These are phyloP conservation scores for Phlebiopsis gigantea DNA, from an alignment of 768 basidiomycete genomes.

Conservation along the genomic window DNA sequence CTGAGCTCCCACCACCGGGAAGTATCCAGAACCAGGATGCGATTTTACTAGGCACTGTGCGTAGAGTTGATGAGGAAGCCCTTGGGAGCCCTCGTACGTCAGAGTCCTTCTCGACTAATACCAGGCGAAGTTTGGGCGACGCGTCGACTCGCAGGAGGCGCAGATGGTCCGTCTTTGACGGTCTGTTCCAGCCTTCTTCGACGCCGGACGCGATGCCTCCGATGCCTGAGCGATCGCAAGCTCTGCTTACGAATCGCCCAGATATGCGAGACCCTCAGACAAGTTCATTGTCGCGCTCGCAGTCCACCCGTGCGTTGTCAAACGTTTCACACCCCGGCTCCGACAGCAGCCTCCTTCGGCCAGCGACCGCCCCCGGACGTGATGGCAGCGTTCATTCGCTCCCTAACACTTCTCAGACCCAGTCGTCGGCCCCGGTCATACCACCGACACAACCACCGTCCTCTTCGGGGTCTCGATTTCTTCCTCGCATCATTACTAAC, in stretches of 20 bases:
- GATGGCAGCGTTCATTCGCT: not conserved
- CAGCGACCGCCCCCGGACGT: slow-evolving; percentile 30
- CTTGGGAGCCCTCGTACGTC: slow-evolving; percentile 43
- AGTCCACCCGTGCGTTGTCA: slow-evolving; percentile 15
- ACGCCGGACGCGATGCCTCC: slow-evolving; percentile 19
- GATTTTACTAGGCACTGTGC: slow-evolving; percentile 45
- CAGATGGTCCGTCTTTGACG: slow-evolving; percentile 69
- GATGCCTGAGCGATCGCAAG: slow-evolving; percentile 11
- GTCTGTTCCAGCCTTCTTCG: slow-evolving; percentile 30
- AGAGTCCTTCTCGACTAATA: slow-evolving; percentile 28
- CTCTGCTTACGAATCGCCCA: not conserved
- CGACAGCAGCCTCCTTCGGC: slow-evolving; percentile 20
- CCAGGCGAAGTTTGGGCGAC: slow-evolving; percentile 26
- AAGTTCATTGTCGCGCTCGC: slow-evolving; percentile 18
- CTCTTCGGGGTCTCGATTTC: slow-evolving; percentile 49
- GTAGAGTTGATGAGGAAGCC: slow-evolving; percentile 37
- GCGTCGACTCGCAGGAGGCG: slow-evolving; percentile 43
- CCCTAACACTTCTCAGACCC: not conserved
- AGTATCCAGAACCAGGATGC: slow-evolving; percentile 62
- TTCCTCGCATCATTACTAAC: slow-evolving; percentile 66
- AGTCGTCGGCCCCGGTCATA: not conserved
- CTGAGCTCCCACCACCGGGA: slow-evolving; percentile 68
- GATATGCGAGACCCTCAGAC: slow-evolving; percentile 15
- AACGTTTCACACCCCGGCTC: slow-evolving; percentile 9
- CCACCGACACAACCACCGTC: slow-evolving; percentile 23